These are phyloP conservation scores for Dichotomopilus funicola DNA, from an alignment of 2,329 filamentous ascomycete species.

Conservation along the genomic window DNA sequence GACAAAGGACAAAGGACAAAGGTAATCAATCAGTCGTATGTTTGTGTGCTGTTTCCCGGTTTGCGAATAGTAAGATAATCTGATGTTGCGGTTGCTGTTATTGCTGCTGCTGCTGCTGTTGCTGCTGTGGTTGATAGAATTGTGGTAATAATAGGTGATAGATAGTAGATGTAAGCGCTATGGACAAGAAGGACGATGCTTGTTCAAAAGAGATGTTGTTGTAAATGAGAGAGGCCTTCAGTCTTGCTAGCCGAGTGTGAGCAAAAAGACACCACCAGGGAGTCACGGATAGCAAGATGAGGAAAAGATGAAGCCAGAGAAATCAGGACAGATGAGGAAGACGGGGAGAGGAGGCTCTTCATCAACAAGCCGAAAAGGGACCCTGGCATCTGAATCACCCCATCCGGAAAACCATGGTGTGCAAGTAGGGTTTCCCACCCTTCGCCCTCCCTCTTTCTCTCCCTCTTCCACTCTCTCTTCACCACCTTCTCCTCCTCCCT, in stretches of 20 bases:
- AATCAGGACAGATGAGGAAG: slow-evolving; percentile 13
- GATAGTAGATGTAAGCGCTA: not conserved
- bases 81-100: not conserved
- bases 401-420: not conserved
- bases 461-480: not conserved
- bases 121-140: not conserved
- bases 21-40: no score
- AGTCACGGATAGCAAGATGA: not conserved
- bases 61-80: not conserved
- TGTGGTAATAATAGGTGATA: not conserved
- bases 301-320: slow-evolving; percentile 7
- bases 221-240: slow-evolving; percentile 1
- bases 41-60: no score
- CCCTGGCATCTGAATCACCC: slow-evolving; percentile 12
- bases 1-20: not conserved
- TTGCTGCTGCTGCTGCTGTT: no score
- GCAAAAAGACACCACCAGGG: slow-evolving; percentile 9
- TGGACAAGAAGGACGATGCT: not conserved
- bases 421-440: not conserved
- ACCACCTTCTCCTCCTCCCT: not conserved
- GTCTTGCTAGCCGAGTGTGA: not conserved
- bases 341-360: slow-evolving; percentile 8
- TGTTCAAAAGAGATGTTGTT: not conserved
- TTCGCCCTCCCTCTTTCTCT: not conserved
- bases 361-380: slow-evolving; percentile 8